phyloP scores from a whole-genome alignment of 2,329 filamentous ascomycete species.

The Fusarium pseudocircinatum region DNA sequence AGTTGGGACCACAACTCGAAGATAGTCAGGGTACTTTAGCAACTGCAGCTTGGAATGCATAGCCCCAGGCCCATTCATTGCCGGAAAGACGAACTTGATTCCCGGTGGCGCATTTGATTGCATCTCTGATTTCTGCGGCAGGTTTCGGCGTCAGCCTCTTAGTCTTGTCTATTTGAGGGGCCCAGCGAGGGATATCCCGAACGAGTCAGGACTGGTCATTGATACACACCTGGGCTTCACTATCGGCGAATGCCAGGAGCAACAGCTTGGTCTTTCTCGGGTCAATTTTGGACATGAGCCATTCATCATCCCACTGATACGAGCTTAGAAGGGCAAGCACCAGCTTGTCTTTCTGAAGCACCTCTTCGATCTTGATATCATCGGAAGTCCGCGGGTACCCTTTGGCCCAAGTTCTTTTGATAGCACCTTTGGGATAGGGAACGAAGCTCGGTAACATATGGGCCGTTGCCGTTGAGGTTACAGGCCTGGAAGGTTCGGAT shows the following conservation, averaged over 20 bases:
- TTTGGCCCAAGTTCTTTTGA: slow-evolving; percentile 84
- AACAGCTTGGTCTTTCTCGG: slow-evolving; percentile 67
- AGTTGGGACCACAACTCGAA: slow-evolving; percentile 85
- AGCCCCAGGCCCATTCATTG: slow-evolving; percentile 75
- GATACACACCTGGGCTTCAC: slow-evolving; percentile 60
- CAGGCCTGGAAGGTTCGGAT: slow-evolving; percentile 9
- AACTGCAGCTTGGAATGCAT: slow-evolving; percentile 98
- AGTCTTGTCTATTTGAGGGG: slow-evolving; percentile 5
- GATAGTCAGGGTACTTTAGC: slow-evolving; percentile 77
- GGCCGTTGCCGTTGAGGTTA: not conserved
- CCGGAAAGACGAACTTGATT: slow-evolving; percentile 82
- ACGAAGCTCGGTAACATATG: slow-evolving; percentile 36
- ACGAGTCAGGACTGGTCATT: slow-evolving; percentile 9
- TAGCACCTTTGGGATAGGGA: slow-evolving; percentile 65
- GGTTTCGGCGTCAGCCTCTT: slow-evolving; percentile 31
- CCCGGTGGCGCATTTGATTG: slow-evolving; percentile 58
- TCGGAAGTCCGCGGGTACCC: slow-evolving; percentile 69
- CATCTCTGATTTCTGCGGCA: slow-evolving; percentile 56
- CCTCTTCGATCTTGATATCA: slow-evolving; percentile 89
- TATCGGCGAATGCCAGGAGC: slow-evolving; percentile 65
- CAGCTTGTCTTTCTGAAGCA: slow-evolving; percentile 77
- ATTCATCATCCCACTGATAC: slow-evolving; percentile 85
- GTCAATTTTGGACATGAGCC: slow-evolving; percentile 79
- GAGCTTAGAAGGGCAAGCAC: slow-evolving; percentile 85
- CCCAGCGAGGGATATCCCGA: slow-evolving; percentile 3